Base-by-base conservation (phyloP, 78 protist species). In the Blattamonas nauphoetae region DNA sequence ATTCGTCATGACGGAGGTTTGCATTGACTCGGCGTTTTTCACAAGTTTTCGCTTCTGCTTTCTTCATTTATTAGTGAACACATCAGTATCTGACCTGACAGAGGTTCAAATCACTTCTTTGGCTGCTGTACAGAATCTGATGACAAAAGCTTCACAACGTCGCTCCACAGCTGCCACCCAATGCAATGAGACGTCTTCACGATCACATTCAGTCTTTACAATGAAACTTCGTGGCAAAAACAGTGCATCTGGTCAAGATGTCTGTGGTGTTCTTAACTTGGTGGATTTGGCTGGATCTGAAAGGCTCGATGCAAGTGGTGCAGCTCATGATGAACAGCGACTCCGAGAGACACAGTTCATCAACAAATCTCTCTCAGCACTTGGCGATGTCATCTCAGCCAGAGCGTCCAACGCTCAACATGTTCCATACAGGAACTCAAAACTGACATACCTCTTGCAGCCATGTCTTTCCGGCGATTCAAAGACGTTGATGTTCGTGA, bases 181-280 rank as follows among this genome's bases (percentile, higher is more conserved):
- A 78, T 87, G 36, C 6, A 93, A 94, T 83, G 84, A 83, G 44
- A 71, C 80, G 3, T 92, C 95, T 34, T 85, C 91, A 1, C 91
- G 97, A 35, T 83, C 91, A 38, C 97, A 94, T 45, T 33, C 92
- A 1, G 85, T 95, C 5, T 88, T 93, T 41, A 32, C 3, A 34
- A 42, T 95, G 35, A 36, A 46, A n/a, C 29, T 94, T 21, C 0
- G 0, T 2, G 92, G 94, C 2, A 3, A 1, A 32, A 43, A 89
- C 86, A 55, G 42, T 4, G 83, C 83, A 6, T 4, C 83, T 5
- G 6, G 43, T 6, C 83, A 79, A 21, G 83, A 32, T 21, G 32
- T 36, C 42, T 5, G 6, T 6, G 83, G 83, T 4, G 83, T 79
- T 3, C 81, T 85, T 36, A 85, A 85, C 81, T 2, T 85, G 88